These are phyloP conservation scores for Sugiyamaella pinicola DNA, from an alignment of 1,139 yeast genomes.

Conservation along the genomic window DNA sequence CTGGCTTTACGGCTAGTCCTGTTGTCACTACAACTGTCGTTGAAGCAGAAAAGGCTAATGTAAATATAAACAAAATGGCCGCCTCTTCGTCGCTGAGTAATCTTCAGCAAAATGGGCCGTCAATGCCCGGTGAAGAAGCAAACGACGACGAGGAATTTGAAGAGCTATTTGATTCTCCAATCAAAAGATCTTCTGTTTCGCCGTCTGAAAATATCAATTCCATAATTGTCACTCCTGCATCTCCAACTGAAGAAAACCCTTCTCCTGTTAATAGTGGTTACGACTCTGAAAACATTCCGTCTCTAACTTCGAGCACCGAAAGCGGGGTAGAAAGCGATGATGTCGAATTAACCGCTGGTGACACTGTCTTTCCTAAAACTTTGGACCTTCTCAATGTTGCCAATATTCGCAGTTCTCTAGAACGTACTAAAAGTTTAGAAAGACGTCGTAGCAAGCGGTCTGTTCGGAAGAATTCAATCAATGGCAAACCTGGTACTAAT, in stretches of 20 bases:
- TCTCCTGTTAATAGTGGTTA: constrained; percentile 12
- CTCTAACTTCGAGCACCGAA: constrained; percentile 31
- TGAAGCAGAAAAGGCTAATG: constrained; percentile 10
- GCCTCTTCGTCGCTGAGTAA: constrained; percentile 15
- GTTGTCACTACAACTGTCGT: constrained; percentile 7
- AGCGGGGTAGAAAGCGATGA: constrained; percentile 30
- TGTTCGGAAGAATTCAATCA: constrained; percentile 15
- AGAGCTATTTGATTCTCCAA: constrained; percentile 15
- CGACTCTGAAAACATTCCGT: constrained; percentile 28
- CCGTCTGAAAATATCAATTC: neutral
- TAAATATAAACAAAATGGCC: constrained; percentile 5
- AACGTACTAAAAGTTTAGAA: constrained; percentile 42
- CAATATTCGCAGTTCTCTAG: constrained; percentile 42
- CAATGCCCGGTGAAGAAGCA: neutral
- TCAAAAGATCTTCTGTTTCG: constrained; percentile 3
- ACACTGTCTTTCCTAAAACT: constrained; percentile 44
- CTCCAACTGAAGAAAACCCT: constrained; percentile 16
- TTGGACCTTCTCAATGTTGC: constrained; percentile 42
- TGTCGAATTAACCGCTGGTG: constrained; percentile 38
- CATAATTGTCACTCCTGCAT: constrained; percentile 15
- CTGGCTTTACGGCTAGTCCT: constrained; percentile 9
- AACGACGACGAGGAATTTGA: constrained; percentile 11
- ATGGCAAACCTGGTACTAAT: constrained; percentile 22
- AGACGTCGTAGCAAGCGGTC: constrained; percentile 40
- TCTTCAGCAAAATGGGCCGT: neutral